Percentiles rank a stretch among this genome's conserved stretches.
phyloP scores from a whole-genome alignment of 768 basidiomycete genomes.

The Phylloporus sp. region DNA sequence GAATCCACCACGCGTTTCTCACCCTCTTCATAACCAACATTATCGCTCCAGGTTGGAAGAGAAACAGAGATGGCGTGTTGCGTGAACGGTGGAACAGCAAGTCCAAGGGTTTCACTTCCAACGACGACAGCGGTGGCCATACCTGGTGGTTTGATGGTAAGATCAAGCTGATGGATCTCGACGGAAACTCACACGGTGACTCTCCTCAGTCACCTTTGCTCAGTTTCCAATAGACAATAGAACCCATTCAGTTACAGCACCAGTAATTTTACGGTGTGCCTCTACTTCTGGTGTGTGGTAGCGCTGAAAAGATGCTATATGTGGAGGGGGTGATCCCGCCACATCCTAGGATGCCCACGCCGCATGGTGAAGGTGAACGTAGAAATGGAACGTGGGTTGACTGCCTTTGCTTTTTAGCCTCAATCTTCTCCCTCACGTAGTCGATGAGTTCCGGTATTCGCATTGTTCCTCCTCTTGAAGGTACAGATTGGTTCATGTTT shows the following conservation, averaged over 20 bases:
- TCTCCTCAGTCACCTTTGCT: background rate
- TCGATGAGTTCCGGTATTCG: constrained; percentile 18
- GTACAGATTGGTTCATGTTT: constrained; percentile 10
- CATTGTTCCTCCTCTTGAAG: constrained; percentile 14
- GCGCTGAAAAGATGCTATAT: constrained; percentile 4
- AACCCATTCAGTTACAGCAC: background rate
- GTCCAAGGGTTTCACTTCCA: constrained; percentile 36
- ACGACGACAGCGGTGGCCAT: constrained; percentile 7
- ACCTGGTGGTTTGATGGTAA: background rate
- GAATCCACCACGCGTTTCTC: constrained; percentile 70
- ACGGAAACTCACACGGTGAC: background rate
- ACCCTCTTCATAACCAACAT: constrained; percentile 89
- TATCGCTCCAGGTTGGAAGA: constrained; percentile 88
- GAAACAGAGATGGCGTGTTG: constrained; percentile 95
- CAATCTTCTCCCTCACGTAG: background rate
- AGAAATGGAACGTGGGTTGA: background rate
- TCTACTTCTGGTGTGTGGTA: background rate
- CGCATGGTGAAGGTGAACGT: constrained; percentile 18
- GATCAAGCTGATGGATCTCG: background rate
- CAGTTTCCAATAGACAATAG: background rate
- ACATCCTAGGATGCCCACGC: background rate
- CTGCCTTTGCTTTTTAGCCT: background rate
- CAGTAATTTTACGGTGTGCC: background rate
- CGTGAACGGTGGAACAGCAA: constrained; percentile 60
- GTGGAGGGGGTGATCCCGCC: constrained; percentile 16